Conservation (phyloP, 352 stramenopile species). For the Hyaloperonospora arabidopsidis region DNA sequence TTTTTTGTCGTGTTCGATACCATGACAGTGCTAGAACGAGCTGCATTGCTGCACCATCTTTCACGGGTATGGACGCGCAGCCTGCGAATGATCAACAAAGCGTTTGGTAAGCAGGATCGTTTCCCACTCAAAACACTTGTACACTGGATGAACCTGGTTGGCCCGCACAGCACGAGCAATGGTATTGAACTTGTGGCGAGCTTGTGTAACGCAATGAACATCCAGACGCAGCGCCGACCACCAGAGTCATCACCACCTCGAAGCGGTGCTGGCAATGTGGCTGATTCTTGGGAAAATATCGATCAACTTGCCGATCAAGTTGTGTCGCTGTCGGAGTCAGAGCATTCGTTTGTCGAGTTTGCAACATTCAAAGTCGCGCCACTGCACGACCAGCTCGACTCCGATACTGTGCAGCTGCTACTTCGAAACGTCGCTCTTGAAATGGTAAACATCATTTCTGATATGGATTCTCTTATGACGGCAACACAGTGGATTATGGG, state of each 20-base stretch:
- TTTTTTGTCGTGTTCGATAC: slow-evolving; percentile 25
- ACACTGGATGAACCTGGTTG: slow-evolving; percentile 22
- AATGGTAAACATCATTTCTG: too few species aligned
- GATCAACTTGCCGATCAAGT: slow-evolving; percentile 3
- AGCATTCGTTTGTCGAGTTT: slow-evolving; percentile 15
- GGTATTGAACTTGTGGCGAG: slow-evolving; percentile 16
- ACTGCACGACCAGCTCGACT: slow-evolving; percentile 23
- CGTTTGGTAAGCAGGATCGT: slow-evolving; percentile 50
- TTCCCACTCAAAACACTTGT: slow-evolving; percentile 40
- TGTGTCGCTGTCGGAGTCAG: slow-evolving; percentile 4
- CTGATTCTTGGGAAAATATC: slow-evolving; percentile 25
- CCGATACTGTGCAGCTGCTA: slow-evolving; percentile 9
- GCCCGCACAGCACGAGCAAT: slow-evolving; percentile 8
- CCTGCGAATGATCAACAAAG: slow-evolving; percentile 51
- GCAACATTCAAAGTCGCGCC: slow-evolving; percentile 33
- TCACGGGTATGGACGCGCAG: slow-evolving; percentile 29
- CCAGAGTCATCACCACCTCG: not conserved
- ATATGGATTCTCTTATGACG: too few species aligned
- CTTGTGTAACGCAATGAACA: slow-evolving; percentile 40
- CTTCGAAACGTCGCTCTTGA: slow-evolving; percentile 20
- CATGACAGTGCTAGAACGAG: slow-evolving; percentile 40
- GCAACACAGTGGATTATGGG: too few species aligned
- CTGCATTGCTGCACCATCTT: slow-evolving; percentile 33
- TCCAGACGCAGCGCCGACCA: slow-evolving; percentile 29
- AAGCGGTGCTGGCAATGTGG: slow-evolving; percentile 3